These are phyloP conservation scores for Dothidotthia symphoricarpi DNA, from an alignment of 2,329 filamentous ascomycete genomes.

Conservation along the genomic window DNA sequence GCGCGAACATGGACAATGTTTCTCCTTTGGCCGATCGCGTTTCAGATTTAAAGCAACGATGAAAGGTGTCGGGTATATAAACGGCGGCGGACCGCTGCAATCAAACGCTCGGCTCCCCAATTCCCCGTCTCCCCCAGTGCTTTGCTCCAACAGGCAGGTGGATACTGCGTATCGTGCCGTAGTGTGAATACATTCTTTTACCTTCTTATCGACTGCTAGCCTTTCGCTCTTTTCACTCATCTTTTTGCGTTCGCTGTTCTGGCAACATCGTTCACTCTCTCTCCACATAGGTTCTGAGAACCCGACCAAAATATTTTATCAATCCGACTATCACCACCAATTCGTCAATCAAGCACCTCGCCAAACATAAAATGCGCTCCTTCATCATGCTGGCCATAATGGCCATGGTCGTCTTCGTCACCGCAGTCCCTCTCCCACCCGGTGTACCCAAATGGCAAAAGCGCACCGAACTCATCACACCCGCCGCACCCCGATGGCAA, in stretches of 20 bases:
- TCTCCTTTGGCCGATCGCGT: slow-evolving; percentile 34
- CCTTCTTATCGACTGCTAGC: slow-evolving; percentile 9
- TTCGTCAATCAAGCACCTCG: background rate
- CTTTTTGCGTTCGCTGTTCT: slow-evolving; percentile 6
- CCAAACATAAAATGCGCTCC: slow-evolving; percentile 22
- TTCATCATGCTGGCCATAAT: slow-evolving; percentile 26
- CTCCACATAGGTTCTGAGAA: no score
- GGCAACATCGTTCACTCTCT: slow-evolving; percentile 7
- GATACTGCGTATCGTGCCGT: slow-evolving; percentile 7
- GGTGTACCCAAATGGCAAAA: slow-evolving; percentile 34
- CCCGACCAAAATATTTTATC: background rate
- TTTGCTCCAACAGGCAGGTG: slow-evolving; percentile 10
- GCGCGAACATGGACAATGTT: slow-evolving; percentile 22
- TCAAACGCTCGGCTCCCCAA: no score
- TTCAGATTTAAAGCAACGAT: slow-evolving; percentile 21
- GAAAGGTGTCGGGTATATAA: no score
- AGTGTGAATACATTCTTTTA: background rate
- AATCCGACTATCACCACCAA: slow-evolving; percentile 1
- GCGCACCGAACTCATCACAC: slow-evolving; percentile 36
- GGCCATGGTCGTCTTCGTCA: slow-evolving; percentile 25
- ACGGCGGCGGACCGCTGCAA: background rate
- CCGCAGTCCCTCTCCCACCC: slow-evolving; percentile 37
- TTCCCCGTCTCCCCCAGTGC: no score
- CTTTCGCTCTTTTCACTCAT: slow-evolving; percentile 14
- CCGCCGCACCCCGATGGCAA: slow-evolving; percentile 34